These are phyloP conservation scores for Luffa acutangula DNA, from an alignment of 306 rosid genomes.

Conservation along the genomic window DNA sequence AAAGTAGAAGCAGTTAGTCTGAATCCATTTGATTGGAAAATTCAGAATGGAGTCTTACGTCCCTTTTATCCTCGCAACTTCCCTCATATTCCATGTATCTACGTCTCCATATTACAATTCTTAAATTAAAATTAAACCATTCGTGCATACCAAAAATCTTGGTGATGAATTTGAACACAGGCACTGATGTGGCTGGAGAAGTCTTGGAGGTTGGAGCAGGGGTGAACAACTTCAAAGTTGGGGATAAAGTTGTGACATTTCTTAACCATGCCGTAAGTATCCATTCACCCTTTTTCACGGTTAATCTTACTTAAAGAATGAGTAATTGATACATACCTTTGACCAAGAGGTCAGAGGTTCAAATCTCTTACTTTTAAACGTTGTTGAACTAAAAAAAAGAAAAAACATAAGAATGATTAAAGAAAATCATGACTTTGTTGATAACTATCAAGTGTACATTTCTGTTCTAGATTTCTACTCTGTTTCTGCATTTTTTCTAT, in stretches of 20 bases:
- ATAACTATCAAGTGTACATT: not conserved
- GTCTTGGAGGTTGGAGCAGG: conserved; percentile 40
- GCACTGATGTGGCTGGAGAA: conserved; percentile 62
- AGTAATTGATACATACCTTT: not conserved
- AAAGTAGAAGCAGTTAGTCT: conserved; percentile 49
- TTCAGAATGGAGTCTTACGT: conserved; percentile 41
- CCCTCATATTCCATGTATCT: conserved; percentile 35
- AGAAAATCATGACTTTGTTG: not conserved
- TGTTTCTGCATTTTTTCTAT: no score
- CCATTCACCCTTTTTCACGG: not conserved
- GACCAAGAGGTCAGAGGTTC: no score
- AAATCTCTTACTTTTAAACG: no score
- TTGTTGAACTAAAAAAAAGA: not conserved
- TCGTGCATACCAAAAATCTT: no score
- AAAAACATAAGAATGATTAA: not conserved
- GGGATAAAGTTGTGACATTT: conserved; percentile 57
- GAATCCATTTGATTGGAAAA: conserved; percentile 64
- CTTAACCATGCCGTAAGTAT: conserved; percentile 29
- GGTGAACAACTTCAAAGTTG: conserved; percentile 40
- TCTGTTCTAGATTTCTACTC: no score
- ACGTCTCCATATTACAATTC: no score
- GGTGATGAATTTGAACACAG: conserved; percentile 10
- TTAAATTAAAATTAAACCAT: no score
- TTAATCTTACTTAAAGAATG: not conserved
- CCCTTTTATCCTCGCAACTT: conserved; percentile 31